Evolutionary conservation across 805 yeast species (phyloP), one percentile per base, ranked within the genome.

Genomic region (Huiozyma sinensis): DNA sequence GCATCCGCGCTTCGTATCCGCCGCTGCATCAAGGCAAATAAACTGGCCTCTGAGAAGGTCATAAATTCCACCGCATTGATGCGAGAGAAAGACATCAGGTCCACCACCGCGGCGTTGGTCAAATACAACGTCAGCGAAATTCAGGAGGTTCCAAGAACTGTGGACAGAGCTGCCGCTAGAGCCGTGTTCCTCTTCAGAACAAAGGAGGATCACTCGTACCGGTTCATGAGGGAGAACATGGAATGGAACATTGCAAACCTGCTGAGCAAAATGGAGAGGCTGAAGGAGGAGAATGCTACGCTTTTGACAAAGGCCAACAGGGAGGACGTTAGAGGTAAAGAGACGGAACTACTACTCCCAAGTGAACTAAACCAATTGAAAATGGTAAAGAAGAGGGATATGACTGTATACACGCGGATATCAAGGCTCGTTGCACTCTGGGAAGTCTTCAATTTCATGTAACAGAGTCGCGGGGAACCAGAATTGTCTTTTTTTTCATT

Each of bases 121-220:
- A 75, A 73, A 43, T 71, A 77, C 50, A 87, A 89, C 48, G 73
- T 84, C 13, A 67, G 89, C 13, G 95, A 90, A 58, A 73, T 89
- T 33, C 97, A 90, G 64, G 98, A 92, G 65, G 83, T 92, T 29
- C 97, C 97, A 9, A 76, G 90, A 55, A 82, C 95, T 7, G 81
- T 79, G 27, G 97, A 92, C 60, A 73, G 97, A 52, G 89, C 95
- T 2, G 95, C 97, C 0, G 79, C 85, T 36, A 78, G 95, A 52
- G 82, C 97, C 1, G 82, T 84, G 29, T 92, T 77, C 58, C 71
- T 89, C 32, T 92, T 87, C 71, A 74, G 87, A 55, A 82, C 78
- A 52, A 78, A 77, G 33, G 73, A 76, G n/a, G 61, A 56, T 12
- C 72, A 73, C 46, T 72, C 78, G 3, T 71, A 71, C 47, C 63